Conservation (phyloP, 768 basidiomycete genomes). For the Lentinula guzmanii region DNA sequence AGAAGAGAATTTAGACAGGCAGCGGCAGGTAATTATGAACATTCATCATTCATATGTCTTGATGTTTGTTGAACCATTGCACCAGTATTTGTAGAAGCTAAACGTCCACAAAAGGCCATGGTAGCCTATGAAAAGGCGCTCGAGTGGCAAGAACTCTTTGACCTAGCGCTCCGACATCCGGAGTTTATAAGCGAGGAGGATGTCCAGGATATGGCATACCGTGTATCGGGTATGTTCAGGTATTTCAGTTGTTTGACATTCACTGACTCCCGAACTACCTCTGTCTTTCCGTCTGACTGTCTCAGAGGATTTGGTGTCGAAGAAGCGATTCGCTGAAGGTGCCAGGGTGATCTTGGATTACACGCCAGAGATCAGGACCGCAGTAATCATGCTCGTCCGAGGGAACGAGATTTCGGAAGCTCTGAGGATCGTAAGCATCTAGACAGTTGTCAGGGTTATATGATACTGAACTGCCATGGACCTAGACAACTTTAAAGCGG, state of each 20-base stretch:
- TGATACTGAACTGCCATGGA: not conserved
- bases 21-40: slow-evolving; percentile 55
- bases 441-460: not conserved
- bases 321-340: slow-evolving; percentile 78
- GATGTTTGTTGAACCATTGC: slow-evolving; percentile 6
- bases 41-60: not conserved
- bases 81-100: slow-evolving; percentile 70
- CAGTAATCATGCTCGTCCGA: slow-evolving; percentile 68
- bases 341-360: slow-evolving; percentile 83
- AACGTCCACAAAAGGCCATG: slow-evolving; percentile 66
- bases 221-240: slow-evolving; percentile 64
- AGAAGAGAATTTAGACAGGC: slow-evolving; percentile 79
- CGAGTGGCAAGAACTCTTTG: slow-evolving; percentile 90
- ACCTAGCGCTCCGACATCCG: slow-evolving; percentile 46
- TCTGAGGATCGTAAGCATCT: slow-evolving; percentile 64
- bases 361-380: slow-evolving; percentile 67
- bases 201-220: slow-evolving; percentile 59
- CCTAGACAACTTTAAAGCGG: slow-evolving; percentile 53
- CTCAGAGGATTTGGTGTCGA: slow-evolving; percentile 75
- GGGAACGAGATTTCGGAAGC: slow-evolving; percentile 89
- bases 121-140: slow-evolving; percentile 81
- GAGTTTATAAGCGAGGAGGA: slow-evolving; percentile 48
- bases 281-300: not conserved
- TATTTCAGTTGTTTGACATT: not conserved
- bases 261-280: not conserved